Evolutionary conservation across 805 yeast genomes (phyloP), one percentile per base, ranked within the genome.

Genomic region (Ogataea minuta): DNA sequence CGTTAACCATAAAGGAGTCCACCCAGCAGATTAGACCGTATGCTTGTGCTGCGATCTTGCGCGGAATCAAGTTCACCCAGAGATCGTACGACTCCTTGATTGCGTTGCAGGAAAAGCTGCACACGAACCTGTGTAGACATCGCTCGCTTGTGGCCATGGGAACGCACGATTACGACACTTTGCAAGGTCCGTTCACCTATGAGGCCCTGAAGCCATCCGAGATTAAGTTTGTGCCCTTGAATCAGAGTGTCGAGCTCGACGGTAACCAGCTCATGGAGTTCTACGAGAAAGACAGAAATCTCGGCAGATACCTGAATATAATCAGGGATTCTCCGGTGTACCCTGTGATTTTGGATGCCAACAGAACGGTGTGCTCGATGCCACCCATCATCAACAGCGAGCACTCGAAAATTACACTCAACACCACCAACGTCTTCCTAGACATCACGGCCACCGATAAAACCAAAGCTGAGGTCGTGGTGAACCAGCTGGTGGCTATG

Each of bases 111-210:
- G 99, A 93, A 65, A 93, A 93, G 66, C 74, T 93, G 52, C 99
- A 93, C 69, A 72, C 95, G 47, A 93, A 93, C 64, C 71, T 93
- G 58, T 91, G 99, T 67, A 91, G 99, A 72, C 86, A 91, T 67
- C 86, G 99, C 76, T 83, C 96, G 23, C 76, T 93, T 53, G 99
- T 93, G 41, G 98, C 99, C 35, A 89, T 91, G 75, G 99, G 99
- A 56, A 93, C 99, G 38, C 99, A 93, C 60, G 98, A 93, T 65
- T 72, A 83, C 46, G 95, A 87, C 62, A 77, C 84, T 33, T 67
- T 91, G 50, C 62, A 75, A 19, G 95, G 95, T 44, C 63, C 63
- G 16, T 88, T 93, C 69, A 77, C 87, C 39, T 93, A 88, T 70
- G 87, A 83, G 59, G 97, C 93, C 29, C 68, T 84, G 50, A 71